Conservation (phyloP, 164 flowering plant genomes). For the Magnolia changhungtana region DNA sequence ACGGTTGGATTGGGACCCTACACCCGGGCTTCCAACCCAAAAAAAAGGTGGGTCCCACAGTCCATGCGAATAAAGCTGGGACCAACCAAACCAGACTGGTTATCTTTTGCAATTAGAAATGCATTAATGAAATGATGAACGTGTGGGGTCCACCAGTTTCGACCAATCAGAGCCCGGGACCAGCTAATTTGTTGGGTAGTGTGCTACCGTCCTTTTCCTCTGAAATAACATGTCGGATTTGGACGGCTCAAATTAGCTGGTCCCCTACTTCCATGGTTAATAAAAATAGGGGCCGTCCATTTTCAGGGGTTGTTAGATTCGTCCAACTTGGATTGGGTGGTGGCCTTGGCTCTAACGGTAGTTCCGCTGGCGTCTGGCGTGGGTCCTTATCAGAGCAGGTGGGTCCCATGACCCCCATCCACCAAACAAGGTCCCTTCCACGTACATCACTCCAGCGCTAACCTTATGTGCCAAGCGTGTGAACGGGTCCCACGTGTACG, state of each 20-base stretch:
- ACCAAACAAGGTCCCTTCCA: too few relatives aligned
- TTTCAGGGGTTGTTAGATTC: background rate
- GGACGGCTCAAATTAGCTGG: background rate
- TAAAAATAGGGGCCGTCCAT: background rate
- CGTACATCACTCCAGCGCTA: too few relatives aligned
- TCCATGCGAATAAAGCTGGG: too few relatives aligned
- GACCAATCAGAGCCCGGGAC: background rate
- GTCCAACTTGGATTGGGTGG: background rate
- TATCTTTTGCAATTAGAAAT: background rate
- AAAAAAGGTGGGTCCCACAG: too few relatives aligned
- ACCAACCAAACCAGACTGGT: too few relatives aligned
- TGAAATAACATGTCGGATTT: background rate
- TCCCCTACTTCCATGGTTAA: background rate
- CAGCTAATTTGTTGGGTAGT: background rate
- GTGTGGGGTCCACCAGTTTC: background rate
- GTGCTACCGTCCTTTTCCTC: background rate
- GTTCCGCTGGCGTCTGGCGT: too few relatives aligned
- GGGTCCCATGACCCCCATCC: too few relatives aligned
- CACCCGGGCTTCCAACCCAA: too few relatives aligned
- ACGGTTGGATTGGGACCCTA: too few relatives aligned
- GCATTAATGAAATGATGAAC: background rate
- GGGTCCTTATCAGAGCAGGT: too few relatives aligned
- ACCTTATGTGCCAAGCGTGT: too few relatives aligned
- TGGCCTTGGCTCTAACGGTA: too few relatives aligned
- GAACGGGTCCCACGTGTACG: background rate